Conservation (phyloP, 2,329 filamentous ascomycete genomes). For the Arachnopeziza araneosa region DNA sequence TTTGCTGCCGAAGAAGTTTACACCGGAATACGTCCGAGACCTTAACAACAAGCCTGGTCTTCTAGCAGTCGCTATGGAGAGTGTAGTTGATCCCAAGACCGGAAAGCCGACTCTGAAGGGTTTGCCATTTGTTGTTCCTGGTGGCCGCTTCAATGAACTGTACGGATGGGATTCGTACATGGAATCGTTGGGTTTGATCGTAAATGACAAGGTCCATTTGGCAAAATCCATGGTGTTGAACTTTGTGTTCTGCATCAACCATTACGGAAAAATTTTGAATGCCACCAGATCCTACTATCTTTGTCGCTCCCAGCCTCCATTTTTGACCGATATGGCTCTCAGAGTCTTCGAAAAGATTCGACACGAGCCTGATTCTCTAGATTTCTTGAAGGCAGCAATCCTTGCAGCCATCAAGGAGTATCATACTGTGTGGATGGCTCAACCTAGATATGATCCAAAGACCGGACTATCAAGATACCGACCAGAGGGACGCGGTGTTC, state of each 20-base stretch:
- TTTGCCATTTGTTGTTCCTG: constrained; percentile 93
- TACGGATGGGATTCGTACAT: constrained; percentile 99
- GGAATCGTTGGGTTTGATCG: constrained; percentile 84
- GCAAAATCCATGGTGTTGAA: constrained; percentile 94
- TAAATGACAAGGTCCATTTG: constrained; percentile 78
- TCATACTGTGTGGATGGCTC: constrained; percentile 29
- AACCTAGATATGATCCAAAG: constrained; percentile 42
- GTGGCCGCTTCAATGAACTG: constrained; percentile 94
- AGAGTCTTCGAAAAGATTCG: constrained; percentile 92
- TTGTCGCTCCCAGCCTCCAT: constrained; percentile 88
- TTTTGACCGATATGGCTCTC: constrained; percentile 94
- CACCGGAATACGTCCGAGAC: constrained; percentile 72
- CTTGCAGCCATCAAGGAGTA: constrained; percentile 86
- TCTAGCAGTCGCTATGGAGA: constrained; percentile 83
- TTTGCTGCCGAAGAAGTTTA: constrained; percentile 69
- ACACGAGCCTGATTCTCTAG: constrained; percentile 54
- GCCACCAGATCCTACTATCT: constrained; percentile 96
- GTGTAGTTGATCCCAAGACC: constrained; percentile 60
- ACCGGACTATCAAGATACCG: constrained; percentile 48
- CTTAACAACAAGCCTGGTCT: constrained; percentile 86
- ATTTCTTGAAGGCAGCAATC: constrained; percentile 75
- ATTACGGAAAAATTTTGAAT: constrained; percentile 98
- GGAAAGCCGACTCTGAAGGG: constrained; percentile 69
- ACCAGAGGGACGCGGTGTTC: constrained; percentile 47
- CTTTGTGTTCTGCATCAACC: constrained; percentile 96